Evolutionary conservation across 2,329 filamentous ascomycete species (phyloP), one percentile per base, ranked within the genome.

Genomic region (Metarhizium humberi): DNA sequence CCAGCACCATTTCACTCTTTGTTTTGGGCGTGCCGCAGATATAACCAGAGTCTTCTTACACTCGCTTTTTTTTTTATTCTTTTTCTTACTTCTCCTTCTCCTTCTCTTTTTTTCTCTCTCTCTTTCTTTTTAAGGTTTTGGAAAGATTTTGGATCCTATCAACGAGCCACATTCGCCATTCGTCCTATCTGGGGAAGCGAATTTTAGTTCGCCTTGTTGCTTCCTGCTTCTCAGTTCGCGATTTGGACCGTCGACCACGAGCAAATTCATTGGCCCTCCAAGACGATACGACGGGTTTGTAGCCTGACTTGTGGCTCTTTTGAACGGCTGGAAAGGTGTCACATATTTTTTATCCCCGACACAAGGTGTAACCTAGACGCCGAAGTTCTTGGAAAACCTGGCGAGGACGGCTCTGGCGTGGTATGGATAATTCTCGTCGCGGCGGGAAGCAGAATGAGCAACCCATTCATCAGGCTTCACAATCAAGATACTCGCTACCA

Each of bases 371-470:
- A 20, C n/a, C 43, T 82, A 69, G 78, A 81, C 77, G 77, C 79
- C 73, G 75, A 76, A 74, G 76, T 70, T 74, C 75, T 72, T 69
- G 72, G 66, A 71, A 71, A 42, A 8, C 40, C 14, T 34, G 32
- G 32, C 11, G 74, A 70, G 72, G 75, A 32, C 11, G 32, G n/a
- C 30, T 29, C 67, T 70, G 76, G 76, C 69, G 73, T 73, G 84
- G 82, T 69, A 94, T 94, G 89, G 89, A 92, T 78, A 84, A 87
- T 74, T 82, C 85, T 75, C 82, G 81, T 73, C 83, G 81, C 69
- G 78, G 83, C 67, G 80, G 84, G 77, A 86, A 87, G 80, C 86
- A 87, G 76, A 82, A 87, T 80, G 87, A 88, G 73, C 78, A 80
- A 73, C 78, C 82, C 69, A 76, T 80, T 71, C 85, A 86, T 73